Percentiles rank a stretch among this genome's conserved stretches.
phyloP scores from a whole-genome alignment of 177 flowering plant genomes.

The Vitis hybrid region DNA sequence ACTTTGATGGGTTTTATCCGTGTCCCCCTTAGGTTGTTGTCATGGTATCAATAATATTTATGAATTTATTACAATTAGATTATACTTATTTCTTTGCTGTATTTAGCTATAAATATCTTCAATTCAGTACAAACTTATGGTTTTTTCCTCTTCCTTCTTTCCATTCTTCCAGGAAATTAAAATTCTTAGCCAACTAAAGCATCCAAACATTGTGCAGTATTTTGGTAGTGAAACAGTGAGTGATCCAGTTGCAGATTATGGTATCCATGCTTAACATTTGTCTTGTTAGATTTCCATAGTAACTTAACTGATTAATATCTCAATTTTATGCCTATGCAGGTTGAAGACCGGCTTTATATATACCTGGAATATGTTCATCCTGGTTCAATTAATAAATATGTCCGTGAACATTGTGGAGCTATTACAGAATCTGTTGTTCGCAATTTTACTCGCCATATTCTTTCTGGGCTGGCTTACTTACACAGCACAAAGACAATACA shows the following conservation, averaged over 20 bases:
- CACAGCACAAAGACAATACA: conserved; percentile 87
- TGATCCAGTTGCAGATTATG: conserved; percentile 6
- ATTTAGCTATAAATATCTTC: too few relatives aligned
- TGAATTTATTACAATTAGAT: too few relatives aligned
- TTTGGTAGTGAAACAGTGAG: conserved; percentile 98
- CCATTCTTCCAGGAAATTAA: conserved; percentile 75
- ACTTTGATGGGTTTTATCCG: background rate
- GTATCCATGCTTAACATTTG: background rate
- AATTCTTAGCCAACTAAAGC: conserved; percentile 83
- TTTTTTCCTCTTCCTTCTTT: conserved; percentile 3
- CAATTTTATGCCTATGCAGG: conserved; percentile 40
- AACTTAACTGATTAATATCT: background rate
- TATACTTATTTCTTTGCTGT: too few relatives aligned
- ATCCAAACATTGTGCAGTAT: conserved; percentile 95
- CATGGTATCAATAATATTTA: too few relatives aligned
- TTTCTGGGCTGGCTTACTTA: conserved; percentile 86
- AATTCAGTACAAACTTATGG: too few relatives aligned
- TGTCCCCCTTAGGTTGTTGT: background rate
- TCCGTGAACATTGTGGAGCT: conserved; percentile 90
- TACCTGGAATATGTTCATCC: conserved; percentile 94
- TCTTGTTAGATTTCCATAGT: background rate
- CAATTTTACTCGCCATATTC: conserved; percentile 90
- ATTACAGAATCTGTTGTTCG: conserved; percentile 89
- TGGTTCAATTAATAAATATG: conserved; percentile 86
- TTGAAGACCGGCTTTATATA: conserved; percentile 75